Conservation (phyloP, 2,329 filamentous ascomycete genomes). For the Nothophaeocryptopus gaeumannii region DNA sequence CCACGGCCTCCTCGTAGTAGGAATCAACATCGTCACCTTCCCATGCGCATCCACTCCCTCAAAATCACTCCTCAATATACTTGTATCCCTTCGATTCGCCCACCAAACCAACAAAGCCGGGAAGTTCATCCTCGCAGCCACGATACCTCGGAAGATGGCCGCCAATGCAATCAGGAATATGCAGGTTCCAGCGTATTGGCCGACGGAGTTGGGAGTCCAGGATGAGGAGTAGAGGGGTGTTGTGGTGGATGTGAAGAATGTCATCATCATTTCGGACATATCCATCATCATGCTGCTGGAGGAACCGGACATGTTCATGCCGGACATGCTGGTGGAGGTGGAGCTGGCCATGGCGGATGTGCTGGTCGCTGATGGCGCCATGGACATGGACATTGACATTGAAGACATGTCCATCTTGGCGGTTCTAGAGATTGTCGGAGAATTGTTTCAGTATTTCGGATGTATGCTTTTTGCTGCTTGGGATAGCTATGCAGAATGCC, state of each 20-base stretch:
- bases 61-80: constrained; percentile 10
- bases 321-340: constrained; percentile 14
- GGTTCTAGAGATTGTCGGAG: neutral
- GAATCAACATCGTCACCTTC: constrained; percentile 24
- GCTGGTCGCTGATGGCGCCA: constrained; percentile 1
- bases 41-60: constrained; percentile 6
- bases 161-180: constrained; percentile 81
- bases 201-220: constrained; percentile 69
- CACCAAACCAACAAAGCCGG: constrained; percentile 14
- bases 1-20: constrained; percentile 59
- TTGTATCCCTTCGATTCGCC: constrained; percentile 16
- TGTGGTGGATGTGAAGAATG: constrained; percentile 60
- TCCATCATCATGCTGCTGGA: constrained; percentile 29
- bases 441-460: too few species aligned
- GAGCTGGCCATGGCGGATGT: neutral
- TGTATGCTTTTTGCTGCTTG: too few species aligned
- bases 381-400: constrained; percentile 7
- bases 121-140: constrained; percentile 28
- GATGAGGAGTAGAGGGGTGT: constrained; percentile 63
- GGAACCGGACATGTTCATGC: constrained; percentile 16
- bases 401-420: constrained; percentile 10
- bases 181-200: constrained; percentile 79
- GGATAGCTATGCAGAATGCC: too few species aligned
- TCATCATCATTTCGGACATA: constrained; percentile 50
- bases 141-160: constrained; percentile 59